Percentiles rank a stretch among this genome's conserved stretches.
phyloP scores from a whole-genome alignment of 2,329 filamentous ascomycete genomes.

The Calonectria hawksworthii region DNA sequence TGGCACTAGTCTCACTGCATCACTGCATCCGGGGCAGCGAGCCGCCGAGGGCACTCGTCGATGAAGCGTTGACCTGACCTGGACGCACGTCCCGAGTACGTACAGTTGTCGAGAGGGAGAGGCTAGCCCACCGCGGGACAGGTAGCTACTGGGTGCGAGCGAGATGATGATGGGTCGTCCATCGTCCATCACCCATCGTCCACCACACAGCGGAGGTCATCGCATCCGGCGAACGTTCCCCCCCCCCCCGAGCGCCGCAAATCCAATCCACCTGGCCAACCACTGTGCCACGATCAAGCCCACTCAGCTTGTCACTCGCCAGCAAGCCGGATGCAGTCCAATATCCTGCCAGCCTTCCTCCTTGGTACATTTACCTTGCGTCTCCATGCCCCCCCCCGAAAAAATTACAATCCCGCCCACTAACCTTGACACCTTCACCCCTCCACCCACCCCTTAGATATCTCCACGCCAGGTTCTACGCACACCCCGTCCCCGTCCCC shows the following conservation, averaged over 20 bases:
- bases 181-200: background rate
- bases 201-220: constrained; percentile 25
- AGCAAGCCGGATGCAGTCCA: constrained; percentile 17
- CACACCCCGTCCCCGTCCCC: constrained; percentile 24
- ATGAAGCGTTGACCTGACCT: constrained; percentile 9
- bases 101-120: background rate
- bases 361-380: constrained; percentile 7
- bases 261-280: constrained; percentile 20
- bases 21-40: constrained; percentile 24
- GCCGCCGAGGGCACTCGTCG: constrained; percentile 10
- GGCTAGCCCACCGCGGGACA: background rate
- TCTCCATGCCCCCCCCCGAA: background rate
- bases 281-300: constrained; percentile 28
- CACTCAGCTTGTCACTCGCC: constrained; percentile 20
- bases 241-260: constrained; percentile 11
- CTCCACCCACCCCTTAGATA: constrained; percentile 14
- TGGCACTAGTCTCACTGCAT: constrained; percentile 27
- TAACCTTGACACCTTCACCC: constrained; percentile 6
- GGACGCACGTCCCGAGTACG: background rate
- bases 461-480: constrained; percentile 1
- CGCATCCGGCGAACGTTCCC: constrained; percentile 41
- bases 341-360: constrained; percentile 14
- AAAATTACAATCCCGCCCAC: constrained; percentile 5
- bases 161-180: constrained; percentile 23
- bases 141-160: constrained; percentile 1